phyloP scores from a whole-genome alignment of 2,329 filamentous ascomycete species.

The Epichloe bromicola region DNA sequence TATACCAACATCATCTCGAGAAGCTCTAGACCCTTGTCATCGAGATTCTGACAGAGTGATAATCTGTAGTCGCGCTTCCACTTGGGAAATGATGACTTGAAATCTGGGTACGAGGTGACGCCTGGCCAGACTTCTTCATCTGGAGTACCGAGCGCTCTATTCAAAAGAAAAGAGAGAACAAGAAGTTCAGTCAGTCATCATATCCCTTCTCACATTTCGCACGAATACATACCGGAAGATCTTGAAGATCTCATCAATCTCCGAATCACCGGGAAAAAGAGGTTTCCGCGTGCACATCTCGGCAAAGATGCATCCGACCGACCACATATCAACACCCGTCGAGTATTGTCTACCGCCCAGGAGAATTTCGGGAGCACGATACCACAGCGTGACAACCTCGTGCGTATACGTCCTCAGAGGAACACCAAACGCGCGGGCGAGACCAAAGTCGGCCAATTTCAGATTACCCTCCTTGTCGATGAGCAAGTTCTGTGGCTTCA shows the following conservation, averaged over 20 bases:
- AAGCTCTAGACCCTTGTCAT: conserved; percentile 57
- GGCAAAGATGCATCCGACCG: conserved; percentile 84
- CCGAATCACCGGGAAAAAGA: conserved; percentile 81
- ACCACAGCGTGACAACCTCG: conserved; percentile 92
- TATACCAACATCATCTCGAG: conserved; percentile 65
- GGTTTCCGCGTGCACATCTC: conserved; percentile 95
- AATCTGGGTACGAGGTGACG: conserved; percentile 89
- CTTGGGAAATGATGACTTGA: conserved; percentile 84
- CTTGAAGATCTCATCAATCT: conserved; percentile 32
- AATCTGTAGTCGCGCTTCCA: conserved; percentile 61
- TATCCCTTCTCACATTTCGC: background rate
- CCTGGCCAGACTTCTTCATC: conserved; percentile 75
- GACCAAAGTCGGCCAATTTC: conserved; percentile 81
- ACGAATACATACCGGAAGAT: conserved; percentile 55
- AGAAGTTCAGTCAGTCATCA: background rate
- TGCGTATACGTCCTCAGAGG: conserved; percentile 86
- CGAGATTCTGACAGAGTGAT: conserved; percentile 58
- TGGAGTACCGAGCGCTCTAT: conserved; percentile 66
- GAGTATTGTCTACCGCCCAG: conserved; percentile 86
- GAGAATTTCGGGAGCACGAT: conserved; percentile 79
- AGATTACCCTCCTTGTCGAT: conserved; percentile 80
- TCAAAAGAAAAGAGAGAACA: background rate
- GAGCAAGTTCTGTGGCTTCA: conserved; percentile 84
- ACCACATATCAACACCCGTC: conserved; percentile 94
- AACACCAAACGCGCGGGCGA: conserved; percentile 82